Evolutionary conservation across 2,329 filamentous ascomycete species (phyloP), one percentile per base, ranked within the genome.

Genomic region (Beauveria varroae): DNA sequence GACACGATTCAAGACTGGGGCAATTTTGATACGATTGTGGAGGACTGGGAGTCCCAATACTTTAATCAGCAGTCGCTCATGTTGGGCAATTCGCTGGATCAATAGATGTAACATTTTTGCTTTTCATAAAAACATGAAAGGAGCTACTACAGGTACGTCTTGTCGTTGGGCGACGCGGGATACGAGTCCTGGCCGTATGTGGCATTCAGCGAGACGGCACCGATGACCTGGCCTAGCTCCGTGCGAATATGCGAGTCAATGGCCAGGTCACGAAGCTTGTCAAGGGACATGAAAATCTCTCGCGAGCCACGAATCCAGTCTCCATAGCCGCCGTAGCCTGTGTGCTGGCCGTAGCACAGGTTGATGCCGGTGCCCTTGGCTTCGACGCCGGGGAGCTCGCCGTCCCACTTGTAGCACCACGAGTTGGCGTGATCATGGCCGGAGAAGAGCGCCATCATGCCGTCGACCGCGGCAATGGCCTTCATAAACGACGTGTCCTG

Each of bases 401-500:
- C 69, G 16, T 79, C 71, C 79, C 78, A 82, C 62, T 74, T 77
- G 60, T 75, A 79, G 65, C 82, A 86, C 83, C 83, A 86, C 2
- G 81, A 79, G 63, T 84, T 76, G 1, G 82, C 82, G 63, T 90
- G 88, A 64, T 89, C 86, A 64, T 91, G 87, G 0, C 86, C 88
- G 3, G 78, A 80, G 69, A 89, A 87, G 5, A 87, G 67, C 0
- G 75, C 83, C 49, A 85, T 78, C 14, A 89, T 64, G 0, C 85
- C 84, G 0, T 74, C 70, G 0, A 81, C 85, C 0, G 77, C 71
- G 0, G 80, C 72, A 3, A 90, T 67, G 0, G 85, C 85, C 61
- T 79, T 67, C 84, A 89, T 88, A 63, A 91, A 90, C 0, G 78
- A 75, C 0, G 76, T 69, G 61, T 89, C 86, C 59, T 86, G 76